Evolutionary conservation across 805 yeast genomes (phyloP), one percentile per base, ranked within the genome.

Genomic region (Blastobotrys mokoenaii): DNA sequence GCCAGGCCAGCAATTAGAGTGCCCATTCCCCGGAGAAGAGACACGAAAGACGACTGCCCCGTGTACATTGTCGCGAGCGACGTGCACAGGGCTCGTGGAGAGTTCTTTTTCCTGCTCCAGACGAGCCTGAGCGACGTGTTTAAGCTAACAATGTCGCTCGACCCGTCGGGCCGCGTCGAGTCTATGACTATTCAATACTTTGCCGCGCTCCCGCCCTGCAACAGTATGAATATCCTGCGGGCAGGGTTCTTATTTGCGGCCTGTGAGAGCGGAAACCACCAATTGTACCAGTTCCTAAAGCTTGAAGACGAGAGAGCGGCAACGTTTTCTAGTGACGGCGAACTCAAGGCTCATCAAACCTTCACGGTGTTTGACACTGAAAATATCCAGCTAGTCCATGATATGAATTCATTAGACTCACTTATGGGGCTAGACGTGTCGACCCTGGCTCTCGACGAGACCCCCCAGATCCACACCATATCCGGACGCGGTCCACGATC

Each of bases 231-330:
- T 34, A 76, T 90, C 36, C 71, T 88, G 50, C 81, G 74, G 51
- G 73, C 84, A 5, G 98, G 97, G 0, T 83, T 79, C 51, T 55
- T 90, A 32, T 84, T 77, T 59, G 83, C 82, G 1, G 79, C 80
- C 49, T 66, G 79, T 7, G 81, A 81, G 46, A 61, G 68, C 46
- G 79, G 82, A 25, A 79, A 82, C 55, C 84, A 81, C 54, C 61
- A 68, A 15, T 67, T 84, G n/a, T 85, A 80, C 56, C 96, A 87
- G 59, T 83, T 90, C 55, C 86, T 82, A 50, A 74, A 74, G 41
- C 65, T 88, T 38, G 96, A 94, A 1, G 80, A 76, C 40, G 79
- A 73, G 18, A 75, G 65, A 11, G 72, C 14, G 7, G 16, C 38
- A 4, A 17, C 16, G 5, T 34, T 34, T 11, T n/a, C 12, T 34